Percentiles rank a stretch among this genome's conserved stretches.
Evolutionary conservation across 164 flowering plant species (phyloP).

Genomic region (Liquidambar formosana): DNA sequence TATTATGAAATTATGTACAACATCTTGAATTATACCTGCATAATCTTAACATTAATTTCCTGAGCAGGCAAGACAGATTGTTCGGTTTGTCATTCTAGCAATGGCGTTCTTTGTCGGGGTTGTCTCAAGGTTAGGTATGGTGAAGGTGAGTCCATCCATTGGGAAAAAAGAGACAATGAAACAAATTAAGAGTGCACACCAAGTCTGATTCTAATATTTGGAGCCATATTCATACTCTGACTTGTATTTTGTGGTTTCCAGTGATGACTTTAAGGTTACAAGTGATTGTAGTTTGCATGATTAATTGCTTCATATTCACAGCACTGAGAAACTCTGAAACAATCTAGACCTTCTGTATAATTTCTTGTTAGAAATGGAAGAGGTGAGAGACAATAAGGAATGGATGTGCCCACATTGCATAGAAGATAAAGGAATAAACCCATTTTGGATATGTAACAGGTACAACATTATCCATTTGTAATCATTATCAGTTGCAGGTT

Average conservation of each 20-base stretch:
- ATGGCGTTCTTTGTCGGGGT: conserved; percentile 58
- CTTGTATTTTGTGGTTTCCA: too few species aligned
- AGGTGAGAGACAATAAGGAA: conserved; percentile 46
- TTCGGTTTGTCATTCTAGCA: conserved; percentile 55
- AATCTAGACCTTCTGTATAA: neutral
- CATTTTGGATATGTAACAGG: conserved; percentile 73
- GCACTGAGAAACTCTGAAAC: neutral
- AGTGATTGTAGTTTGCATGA: too few species aligned
- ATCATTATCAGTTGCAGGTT: too few species aligned
- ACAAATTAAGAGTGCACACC: too few species aligned
- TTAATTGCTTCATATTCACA: too few species aligned
- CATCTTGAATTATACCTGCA: neutral
- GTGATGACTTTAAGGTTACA: too few species aligned
- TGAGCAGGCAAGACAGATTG: conserved; percentile 63
- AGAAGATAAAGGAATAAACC: conserved; percentile 51
- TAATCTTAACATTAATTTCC: neutral
- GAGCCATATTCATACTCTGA: too few species aligned
- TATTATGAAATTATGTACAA: neutral
- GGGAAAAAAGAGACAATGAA: too few species aligned
- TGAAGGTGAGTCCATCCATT: conserved; percentile 41
- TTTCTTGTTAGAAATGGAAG: conserved; percentile 47
- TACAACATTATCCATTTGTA: conserved; percentile 7
- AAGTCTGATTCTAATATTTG: too few species aligned
- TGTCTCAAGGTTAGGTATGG: conserved; percentile 70
- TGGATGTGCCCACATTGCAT: conserved; percentile 74